Percentiles rank a stretch among this genome's conserved stretches.
phyloP scores from a whole-genome alignment of 345 rosid species.

The Salix brachista region DNA sequence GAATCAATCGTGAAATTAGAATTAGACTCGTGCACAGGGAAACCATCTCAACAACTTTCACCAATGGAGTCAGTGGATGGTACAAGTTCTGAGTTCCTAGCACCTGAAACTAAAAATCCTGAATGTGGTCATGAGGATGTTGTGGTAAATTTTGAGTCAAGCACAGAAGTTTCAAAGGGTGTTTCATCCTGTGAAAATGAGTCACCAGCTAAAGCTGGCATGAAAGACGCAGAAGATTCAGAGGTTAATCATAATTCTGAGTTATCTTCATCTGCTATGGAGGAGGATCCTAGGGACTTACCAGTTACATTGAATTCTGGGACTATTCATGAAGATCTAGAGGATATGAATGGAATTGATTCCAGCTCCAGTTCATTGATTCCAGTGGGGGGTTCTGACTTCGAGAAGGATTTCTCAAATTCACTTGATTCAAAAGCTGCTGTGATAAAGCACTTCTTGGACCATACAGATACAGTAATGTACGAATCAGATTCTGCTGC shows the following conservation, averaged over 20 bases:
- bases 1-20: slow-evolving; percentile 24
- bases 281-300: neutral
- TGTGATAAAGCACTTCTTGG: slow-evolving; percentile 5
- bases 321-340: neutral
- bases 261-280: neutral
- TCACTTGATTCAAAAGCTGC: slow-evolving; percentile 7
- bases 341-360: slow-evolving; percentile 1
- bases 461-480: neutral
- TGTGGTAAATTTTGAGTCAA: neutral
- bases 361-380: slow-evolving; percentile 17
- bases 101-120: slow-evolving; percentile 18
- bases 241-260: neutral
- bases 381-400: slow-evolving; percentile 9
- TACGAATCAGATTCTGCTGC: slow-evolving; percentile 1
- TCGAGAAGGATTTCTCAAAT: slow-evolving; percentile 1
- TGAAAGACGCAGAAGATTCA: neutral
- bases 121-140: slow-evolving; percentile 1
- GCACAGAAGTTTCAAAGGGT: slow-evolving; percentile 18
- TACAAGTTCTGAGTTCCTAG: slow-evolving; percentile 9
- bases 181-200: slow-evolving; percentile 24
- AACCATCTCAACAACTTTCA: slow-evolving; percentile 21
- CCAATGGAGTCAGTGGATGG: slow-evolving; percentile 11
- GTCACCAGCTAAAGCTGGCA: slow-evolving; percentile 17
- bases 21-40: slow-evolving; percentile 25
- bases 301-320: neutral